Evolutionary conservation across 768 basidiomycete genomes (phyloP), one percentile per base, ranked within the genome.

Genomic region (Leucogyrophana mollusca): DNA sequence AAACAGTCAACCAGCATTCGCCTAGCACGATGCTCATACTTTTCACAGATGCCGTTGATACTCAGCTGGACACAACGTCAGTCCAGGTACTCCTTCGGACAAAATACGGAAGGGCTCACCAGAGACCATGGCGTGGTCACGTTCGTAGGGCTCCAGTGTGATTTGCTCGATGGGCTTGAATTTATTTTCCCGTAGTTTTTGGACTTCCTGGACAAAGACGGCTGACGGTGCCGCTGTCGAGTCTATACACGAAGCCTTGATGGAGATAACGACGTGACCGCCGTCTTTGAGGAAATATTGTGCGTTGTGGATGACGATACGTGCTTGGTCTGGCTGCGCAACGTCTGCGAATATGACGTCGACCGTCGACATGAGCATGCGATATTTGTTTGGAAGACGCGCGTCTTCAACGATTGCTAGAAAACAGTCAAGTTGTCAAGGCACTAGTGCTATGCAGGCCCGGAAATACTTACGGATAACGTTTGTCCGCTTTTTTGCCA

Each of bases 401-500:
- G 96, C 96, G 61, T 99, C 96, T 67, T 98, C 96, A 40, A 99
- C 79, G 62, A 99, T 99, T 33, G 95, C 90, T 93, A 43, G 4
- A 55, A 17, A 41, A 40, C 16, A 40, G 6, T 40, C 17, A 45
- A 34, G 7, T 27, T 39, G 40, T 45, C 41, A 46, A 38, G 23
- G 30, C 5, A 42, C 14, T 40, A 48, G 43, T 34, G 9, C 42
- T 6, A 27, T 43, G 25, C 18, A 44, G 20, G 8, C 11, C 17
- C 4, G 21, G 8, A 40, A 27, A 24, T 3, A 77, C 89, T 48
- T 71, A 95, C 93, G 96, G 60, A 98, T 95, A 54, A 98, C 93
- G 68, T 98, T 99, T 54, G 96, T 98, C 49, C 96, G 80, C 73
- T 96, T 97, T 73, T 98, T 97, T 25, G 96, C 95, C 96, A 98